Conservation (phyloP, 2,329 filamentous ascomycete species). For the Fusarium sterilihyphosum region DNA sequence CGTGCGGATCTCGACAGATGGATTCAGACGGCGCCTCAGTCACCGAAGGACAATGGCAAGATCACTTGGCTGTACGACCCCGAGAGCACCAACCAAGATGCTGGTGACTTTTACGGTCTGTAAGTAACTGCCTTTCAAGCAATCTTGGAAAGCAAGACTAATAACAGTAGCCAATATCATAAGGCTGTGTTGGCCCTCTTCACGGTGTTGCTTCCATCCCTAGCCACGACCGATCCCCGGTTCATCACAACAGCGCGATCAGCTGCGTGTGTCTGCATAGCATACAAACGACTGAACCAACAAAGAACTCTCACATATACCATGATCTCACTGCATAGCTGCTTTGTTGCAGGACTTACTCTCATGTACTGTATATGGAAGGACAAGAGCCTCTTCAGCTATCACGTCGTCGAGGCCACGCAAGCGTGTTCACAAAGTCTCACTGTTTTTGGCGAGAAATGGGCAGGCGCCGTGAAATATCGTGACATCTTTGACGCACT, state of each 20-base stretch:
- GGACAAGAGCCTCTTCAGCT: background rate
- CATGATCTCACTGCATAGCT: background rate
- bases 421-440: background rate
- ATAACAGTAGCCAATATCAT: background rate
- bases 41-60: background rate
- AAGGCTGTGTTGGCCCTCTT: background rate
- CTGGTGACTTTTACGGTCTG: background rate
- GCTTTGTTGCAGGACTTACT: background rate
- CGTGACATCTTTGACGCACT: background rate
- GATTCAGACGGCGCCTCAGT: background rate
- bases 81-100: background rate
- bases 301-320: background rate
- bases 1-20: background rate
- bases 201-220: background rate
- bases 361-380: background rate
- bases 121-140: background rate
- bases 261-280: background rate
- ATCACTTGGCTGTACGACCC: background rate
- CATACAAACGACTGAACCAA: background rate
- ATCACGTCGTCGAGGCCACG: background rate
- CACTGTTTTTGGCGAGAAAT: background rate
- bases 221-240: fast-evolving
- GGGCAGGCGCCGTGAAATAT: background rate
- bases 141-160: too few relatives aligned
- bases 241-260: background rate